Base-by-base conservation (phyloP, 2,329 filamentous ascomycete genomes). In the Fusarium keratoplasticum region DNA sequence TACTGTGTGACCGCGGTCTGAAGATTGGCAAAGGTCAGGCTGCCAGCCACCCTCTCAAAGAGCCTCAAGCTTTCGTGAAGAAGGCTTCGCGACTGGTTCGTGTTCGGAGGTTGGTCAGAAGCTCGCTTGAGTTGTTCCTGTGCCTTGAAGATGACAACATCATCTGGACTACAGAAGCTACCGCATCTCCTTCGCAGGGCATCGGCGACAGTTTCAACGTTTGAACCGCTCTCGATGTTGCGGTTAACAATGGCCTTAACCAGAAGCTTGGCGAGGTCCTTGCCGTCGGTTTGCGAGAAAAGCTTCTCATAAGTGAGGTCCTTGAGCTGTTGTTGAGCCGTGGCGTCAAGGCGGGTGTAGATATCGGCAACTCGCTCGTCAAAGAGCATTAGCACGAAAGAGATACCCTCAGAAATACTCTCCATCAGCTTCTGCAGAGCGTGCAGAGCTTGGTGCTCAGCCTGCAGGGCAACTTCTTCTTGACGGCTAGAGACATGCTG, bases 211-310 rank as follows among this genome's bases (percentile, higher is more conserved):
- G 95, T 98, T 84, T 99, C 97, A 22, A 99, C 96, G 73, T 98
- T 99, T 6, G 95, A 96, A 11, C 97, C 96, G 79, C 95, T 98
- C 67, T 96, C 94, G 77, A 99, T 99, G 82, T 98, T 99, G 78
- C 95, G 92, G 82, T 98, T 98, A 64, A 99, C 96, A 79, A 99
- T 98, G 1, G 96, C 95, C 82, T 98, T 99, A 66, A 99, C 96
- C 2, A 99, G 87, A 64, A 98, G 90, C 82, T 98, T 98, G 4
- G 96, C 97, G 27, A 98, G 89, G 13, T 98, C 95, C 77, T 95
- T 95, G 35, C 96, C 96, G 20, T 91, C 88, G 7, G 88, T 84
- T 47, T 93, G 91, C 5, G 94, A 94, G 82, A 99, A 98, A 0
- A 99, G 89, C 54, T 90, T 89, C 81, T 98, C 95, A 79, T 94